Evolutionary conservation across 139 green algal species (phyloP).

Genomic region (Micractinium conductrix): DNA sequence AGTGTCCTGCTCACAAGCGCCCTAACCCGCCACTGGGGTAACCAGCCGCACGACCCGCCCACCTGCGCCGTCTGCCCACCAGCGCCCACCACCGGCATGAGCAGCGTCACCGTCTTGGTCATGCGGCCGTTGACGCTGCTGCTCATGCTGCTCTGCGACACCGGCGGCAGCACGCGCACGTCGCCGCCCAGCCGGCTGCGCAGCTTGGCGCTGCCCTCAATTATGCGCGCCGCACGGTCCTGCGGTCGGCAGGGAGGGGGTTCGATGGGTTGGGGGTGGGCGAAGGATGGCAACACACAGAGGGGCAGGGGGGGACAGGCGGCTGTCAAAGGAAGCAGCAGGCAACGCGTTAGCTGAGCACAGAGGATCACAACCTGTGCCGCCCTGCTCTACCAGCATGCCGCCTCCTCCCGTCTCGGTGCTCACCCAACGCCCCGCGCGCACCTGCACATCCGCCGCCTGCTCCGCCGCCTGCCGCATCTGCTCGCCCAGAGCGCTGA

Average conservation of each 20-base stretch:
- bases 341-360: background rate
- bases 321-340: background rate
- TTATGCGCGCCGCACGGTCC: slow-evolving; percentile 13
- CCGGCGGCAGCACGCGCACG: slow-evolving; percentile 9
- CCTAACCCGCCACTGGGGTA: background rate
- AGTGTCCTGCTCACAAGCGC: background rate
- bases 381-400: background rate
- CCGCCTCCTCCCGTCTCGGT: too few relatives aligned
- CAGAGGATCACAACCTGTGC: background rate
- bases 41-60: background rate
- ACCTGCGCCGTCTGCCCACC: slow-evolving; percentile 9
- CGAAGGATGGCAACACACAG: background rate
- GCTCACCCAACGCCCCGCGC: too few relatives aligned
- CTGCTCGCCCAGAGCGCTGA: slow-evolving; percentile 26
- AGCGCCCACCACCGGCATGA: slow-evolving; percentile 24
- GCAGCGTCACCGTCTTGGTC: background rate
- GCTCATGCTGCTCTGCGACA: slow-evolving; percentile 25
- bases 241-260: background rate
- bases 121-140: slow-evolving; percentile 7
- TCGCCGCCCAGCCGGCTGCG: slow-evolving; percentile 7
- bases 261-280: background rate
- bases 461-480: slow-evolving; percentile 30
- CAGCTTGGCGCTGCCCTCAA: slow-evolving; percentile 7
- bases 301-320: background rate
- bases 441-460: slow-evolving; percentile 18